A percentile compares a stretch with the other conserved stretches of the same genome.
Evolutionary conservation across 2,329 filamentous ascomycete genomes (phyloP).

Genomic region (Zymoseptoria crescenta): DNA sequence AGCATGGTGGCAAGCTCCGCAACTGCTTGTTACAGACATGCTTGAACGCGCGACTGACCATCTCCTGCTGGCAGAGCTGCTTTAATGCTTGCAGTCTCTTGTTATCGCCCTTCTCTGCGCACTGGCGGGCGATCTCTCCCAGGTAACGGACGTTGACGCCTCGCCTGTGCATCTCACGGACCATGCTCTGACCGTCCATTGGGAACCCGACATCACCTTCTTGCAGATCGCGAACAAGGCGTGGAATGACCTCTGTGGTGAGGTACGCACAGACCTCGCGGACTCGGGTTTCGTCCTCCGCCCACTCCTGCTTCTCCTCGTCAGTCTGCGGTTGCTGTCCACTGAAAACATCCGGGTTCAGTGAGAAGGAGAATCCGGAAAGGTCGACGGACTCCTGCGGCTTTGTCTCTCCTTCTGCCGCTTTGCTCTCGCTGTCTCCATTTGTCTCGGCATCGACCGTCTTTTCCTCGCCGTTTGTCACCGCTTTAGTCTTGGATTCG

Average conservation of each 20-base stretch:
- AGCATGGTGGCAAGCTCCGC: constrained; percentile 67
- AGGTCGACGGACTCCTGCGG: constrained; percentile 69
- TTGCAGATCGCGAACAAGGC: constrained; percentile 75
- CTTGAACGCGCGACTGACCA: constrained; percentile 94
- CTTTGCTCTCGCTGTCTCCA: constrained; percentile 15
- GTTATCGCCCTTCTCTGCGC: constrained; percentile 49
- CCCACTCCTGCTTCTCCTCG: constrained; percentile 77
- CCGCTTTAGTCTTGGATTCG: constrained; percentile 2
- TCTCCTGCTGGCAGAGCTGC: constrained; percentile 76
- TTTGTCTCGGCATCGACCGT: constrained; percentile 24
- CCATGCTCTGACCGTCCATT: constrained; percentile 93
- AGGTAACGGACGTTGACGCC: constrained; percentile 96
- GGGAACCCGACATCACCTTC: constrained; percentile 94
- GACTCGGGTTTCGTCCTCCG: constrained; percentile 80
- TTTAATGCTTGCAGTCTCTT: constrained; percentile 69
- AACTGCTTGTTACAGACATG: constrained; percentile 76
- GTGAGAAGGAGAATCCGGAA: constrained; percentile 73
- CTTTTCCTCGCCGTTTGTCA: constrained; percentile 19
- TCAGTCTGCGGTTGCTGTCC: constrained; percentile 85
- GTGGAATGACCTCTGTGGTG: constrained; percentile 69
- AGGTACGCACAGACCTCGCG: constrained; percentile 75
- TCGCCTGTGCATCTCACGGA: constrained; percentile 83
- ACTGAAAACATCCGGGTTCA: constrained; percentile 94
- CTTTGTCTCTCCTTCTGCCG: constrained; percentile 24
- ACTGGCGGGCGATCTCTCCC: constrained; percentile 69